Evolutionary conservation across 106 monocot species (phyloP).

Genomic region (Xerophyta viscosa): DNA sequence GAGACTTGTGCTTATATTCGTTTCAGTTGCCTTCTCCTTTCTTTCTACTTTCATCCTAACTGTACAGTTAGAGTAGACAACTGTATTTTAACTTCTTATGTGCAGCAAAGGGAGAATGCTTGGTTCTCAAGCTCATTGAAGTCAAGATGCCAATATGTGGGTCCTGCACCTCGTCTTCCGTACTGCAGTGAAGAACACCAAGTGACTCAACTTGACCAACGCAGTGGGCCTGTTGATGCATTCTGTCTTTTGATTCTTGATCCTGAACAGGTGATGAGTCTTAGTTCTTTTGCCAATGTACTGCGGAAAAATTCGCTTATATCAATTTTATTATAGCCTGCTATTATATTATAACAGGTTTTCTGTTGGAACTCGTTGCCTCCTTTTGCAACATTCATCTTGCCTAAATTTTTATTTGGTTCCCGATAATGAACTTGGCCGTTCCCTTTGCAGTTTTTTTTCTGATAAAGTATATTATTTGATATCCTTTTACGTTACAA

Average conservation of each 20-base stretch:
- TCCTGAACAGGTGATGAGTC: conserved; percentile 60
- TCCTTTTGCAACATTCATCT: neutral
- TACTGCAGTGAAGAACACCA: conserved; percentile 21
- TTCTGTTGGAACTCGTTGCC: neutral
- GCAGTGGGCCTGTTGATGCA: conserved; percentile 61
- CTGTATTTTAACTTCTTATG: too few species aligned
- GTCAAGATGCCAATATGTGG: conserved; percentile 80
- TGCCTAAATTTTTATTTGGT: neutral
- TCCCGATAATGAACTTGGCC: too few species aligned
- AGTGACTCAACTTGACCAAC: conserved; percentile 50
- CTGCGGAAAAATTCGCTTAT: neutral
- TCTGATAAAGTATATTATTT: neutral
- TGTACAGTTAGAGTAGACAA: too few species aligned
- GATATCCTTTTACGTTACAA: neutral
- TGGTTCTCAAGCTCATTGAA: conserved; percentile 79
- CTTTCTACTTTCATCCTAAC: too few species aligned
- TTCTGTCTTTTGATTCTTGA: conserved; percentile 83
- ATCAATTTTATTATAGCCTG: neutral
- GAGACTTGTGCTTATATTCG: too few species aligned
- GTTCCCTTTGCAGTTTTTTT: neutral
- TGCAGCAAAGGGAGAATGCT: conserved; percentile 77
- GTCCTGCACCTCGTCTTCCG: conserved; percentile 66
- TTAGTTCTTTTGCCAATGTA: neutral
- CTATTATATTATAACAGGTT: neutral
- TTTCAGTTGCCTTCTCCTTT: too few species aligned